These are phyloP conservation scores for Solanum chaucha DNA, from an alignment of 257 asterid genomes.

Conservation along the genomic window DNA sequence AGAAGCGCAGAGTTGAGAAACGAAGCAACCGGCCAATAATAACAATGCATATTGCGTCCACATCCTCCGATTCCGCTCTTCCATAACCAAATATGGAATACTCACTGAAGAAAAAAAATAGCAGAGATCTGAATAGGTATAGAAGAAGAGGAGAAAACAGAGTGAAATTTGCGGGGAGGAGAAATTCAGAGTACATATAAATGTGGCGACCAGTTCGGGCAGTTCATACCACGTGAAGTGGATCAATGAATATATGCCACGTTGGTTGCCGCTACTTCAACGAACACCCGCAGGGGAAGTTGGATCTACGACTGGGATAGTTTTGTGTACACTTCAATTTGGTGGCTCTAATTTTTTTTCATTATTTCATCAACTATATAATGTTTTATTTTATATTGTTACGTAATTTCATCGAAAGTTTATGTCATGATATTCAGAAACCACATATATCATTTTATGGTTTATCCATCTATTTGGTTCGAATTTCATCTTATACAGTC, in stretches of 20 bases:
- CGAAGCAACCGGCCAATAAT: constrained; percentile 40
- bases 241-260: constrained; percentile 9
- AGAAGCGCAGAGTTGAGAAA: constrained; percentile 61
- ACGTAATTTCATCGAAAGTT: neutral
- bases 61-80: constrained; percentile 7
- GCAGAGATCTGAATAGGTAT: neutral
- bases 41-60: constrained; percentile 37
- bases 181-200: constrained; percentile 10
- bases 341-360: neutral
- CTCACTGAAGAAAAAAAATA: neutral
- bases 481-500: neutral
- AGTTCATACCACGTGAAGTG: constrained; percentile 7
- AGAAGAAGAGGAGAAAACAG: constrained; percentile 7
- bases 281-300: neutral
- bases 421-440: neutral
- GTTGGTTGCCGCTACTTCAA: neutral
- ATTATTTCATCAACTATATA: neutral
- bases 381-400: neutral
- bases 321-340: neutral
- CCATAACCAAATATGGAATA: neutral
- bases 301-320: constrained; percentile 7
- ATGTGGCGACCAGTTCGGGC: constrained; percentile 23
- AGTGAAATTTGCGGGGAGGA: neutral
- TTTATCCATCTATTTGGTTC: too few species aligned
- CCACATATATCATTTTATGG: neutral